phyloP scores from a whole-genome alignment of 2,329 filamentous ascomycete genomes.

The Didymella pomorum region DNA sequence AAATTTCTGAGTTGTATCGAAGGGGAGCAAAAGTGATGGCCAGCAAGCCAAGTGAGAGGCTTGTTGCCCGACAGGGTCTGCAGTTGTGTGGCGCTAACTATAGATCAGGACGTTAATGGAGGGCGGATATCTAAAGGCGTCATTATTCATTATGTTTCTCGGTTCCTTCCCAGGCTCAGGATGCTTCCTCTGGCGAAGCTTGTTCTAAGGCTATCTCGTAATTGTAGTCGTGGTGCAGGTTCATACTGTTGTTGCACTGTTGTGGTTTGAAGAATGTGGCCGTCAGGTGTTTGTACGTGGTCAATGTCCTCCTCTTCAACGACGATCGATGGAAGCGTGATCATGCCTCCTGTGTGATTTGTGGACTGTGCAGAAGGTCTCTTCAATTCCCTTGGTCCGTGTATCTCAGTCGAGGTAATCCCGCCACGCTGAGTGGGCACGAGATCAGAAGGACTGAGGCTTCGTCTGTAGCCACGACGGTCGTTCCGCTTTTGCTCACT shows the following conservation, averaged over 20 bases:
- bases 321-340: slow-evolving; percentile 10
- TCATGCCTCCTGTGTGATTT: slow-evolving; percentile 1
- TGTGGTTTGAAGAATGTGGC: slow-evolving; percentile 30
- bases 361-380: neutral
- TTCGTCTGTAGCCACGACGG: slow-evolving; percentile 33
- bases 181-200: slow-evolving; percentile 33
- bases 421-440: slow-evolving; percentile 22
- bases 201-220: slow-evolving; percentile 33
- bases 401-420: slow-evolving; percentile 25
- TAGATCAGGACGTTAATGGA: neutral
- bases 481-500: slow-evolving; percentile 24
- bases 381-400: slow-evolving; percentile 15
- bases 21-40: neutral
- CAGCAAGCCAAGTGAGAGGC: neutral
- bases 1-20: neutral
- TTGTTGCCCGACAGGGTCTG: neutral
- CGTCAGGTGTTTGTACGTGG: slow-evolving; percentile 6
- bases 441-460: slow-evolving; percentile 29
- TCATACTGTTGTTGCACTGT: slow-evolving; percentile 32
- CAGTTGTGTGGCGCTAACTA: too few relatives aligned
- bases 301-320: slow-evolving; percentile 12
- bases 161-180: slow-evolving; percentile 25
- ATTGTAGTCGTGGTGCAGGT: slow-evolving; percentile 25
- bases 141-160: slow-evolving; percentile 1
- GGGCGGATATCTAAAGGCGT: neutral